Base-by-base conservation (phyloP, 2,329 filamentous ascomycete species). In the Penicillium aurantiogriseum region DNA sequence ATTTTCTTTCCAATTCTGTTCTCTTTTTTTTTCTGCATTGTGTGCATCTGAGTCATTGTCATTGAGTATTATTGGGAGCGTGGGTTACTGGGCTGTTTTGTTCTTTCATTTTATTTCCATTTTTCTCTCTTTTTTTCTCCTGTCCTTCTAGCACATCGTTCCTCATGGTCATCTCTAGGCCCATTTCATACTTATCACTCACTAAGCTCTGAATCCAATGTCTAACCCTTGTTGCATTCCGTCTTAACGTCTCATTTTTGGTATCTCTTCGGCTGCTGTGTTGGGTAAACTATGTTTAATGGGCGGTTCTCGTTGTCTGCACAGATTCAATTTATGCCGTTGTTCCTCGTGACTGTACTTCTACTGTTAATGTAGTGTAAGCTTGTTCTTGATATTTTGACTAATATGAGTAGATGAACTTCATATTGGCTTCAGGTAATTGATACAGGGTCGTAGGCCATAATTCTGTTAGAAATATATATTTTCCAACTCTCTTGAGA, bases 51-150 rank as follows among this genome's bases (percentile, higher is more conserved):
- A 69, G 59, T 65, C 64, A 67, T 64, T 66, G 62, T 66, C 64
- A 69, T 67, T 57, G 58, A 67, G 58, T 66, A 67, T 67, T 66
- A 67, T 67, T 65, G 62, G 63, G 66, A 64, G 63, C 65, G 66
- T 66, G 60, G 63, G 59, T 63, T 62, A 61, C 58, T 65, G 65
- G 62, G 45, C 56, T 57, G 54, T 51, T 61, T 56, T 56, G 54
- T 53, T 61, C 60, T 60, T 58, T 66, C 58, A 62, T 61, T 64
- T 54, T 63, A 63, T 63, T 60, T 54, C 25, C 11, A 17, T 54
- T 61, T 61, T 58, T 64, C 56, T 63, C 59, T 63, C 50, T 59
- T 62, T 63, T 54, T 62, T 56, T 62, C 38, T 49, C 29, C 44
- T 56, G 47, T 51, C 49, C 67, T 67, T 67, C 67, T 68, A 68